These are phyloP conservation scores for Ceratobasidium sp. DNA, from an alignment of 1,284 basidiomycete species.

Conservation along the genomic window DNA sequence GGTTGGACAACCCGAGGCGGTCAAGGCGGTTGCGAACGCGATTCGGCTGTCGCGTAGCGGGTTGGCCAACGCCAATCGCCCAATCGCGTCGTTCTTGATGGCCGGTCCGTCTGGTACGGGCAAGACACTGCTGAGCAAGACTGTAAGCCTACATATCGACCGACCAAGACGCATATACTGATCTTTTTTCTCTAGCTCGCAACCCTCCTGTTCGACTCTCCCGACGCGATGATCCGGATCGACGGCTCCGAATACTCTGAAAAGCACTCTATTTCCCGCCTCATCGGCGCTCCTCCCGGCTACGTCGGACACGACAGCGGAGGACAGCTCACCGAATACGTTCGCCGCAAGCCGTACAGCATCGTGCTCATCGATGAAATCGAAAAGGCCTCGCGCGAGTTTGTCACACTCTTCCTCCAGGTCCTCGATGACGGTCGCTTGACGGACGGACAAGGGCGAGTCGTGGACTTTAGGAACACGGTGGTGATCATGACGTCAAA, in stretches of 20 bases:
- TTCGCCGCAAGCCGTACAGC: constrained; percentile 87
- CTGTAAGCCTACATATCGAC: constrained; percentile 65
- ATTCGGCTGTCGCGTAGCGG: constrained; percentile 93
- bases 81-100: constrained; percentile 94
- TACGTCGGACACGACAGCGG: constrained; percentile 95
- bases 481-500: constrained; percentile 97
- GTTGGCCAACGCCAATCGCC: constrained; percentile 83
- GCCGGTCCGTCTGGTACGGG: constrained; percentile 93
- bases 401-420: constrained; percentile 92
- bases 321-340: constrained; percentile 92
- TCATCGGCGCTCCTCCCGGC: constrained; percentile 91
- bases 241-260: constrained; percentile 95
- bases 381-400: constrained; percentile 91
- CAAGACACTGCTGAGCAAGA: constrained; percentile 90
- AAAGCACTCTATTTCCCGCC: constrained; percentile 90
- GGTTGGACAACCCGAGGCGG: constrained; percentile 91
- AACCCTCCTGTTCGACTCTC: constrained; percentile 87
- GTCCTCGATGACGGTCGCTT: constrained; percentile 96
- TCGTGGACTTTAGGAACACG: constrained; percentile 83
- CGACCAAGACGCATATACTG: constrained; percentile 50
- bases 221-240: constrained; percentile 90
- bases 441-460: constrained; percentile 87
- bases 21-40: constrained; percentile 91
- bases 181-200: constrained; percentile 73
- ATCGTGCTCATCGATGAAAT: constrained; percentile 88